A percentile compares a stretch with the other conserved stretches of the same genome.
Evolutionary conservation across 2,329 filamentous ascomycete genomes (phyloP).

Genomic region (Colletotrichum coccodes): DNA sequence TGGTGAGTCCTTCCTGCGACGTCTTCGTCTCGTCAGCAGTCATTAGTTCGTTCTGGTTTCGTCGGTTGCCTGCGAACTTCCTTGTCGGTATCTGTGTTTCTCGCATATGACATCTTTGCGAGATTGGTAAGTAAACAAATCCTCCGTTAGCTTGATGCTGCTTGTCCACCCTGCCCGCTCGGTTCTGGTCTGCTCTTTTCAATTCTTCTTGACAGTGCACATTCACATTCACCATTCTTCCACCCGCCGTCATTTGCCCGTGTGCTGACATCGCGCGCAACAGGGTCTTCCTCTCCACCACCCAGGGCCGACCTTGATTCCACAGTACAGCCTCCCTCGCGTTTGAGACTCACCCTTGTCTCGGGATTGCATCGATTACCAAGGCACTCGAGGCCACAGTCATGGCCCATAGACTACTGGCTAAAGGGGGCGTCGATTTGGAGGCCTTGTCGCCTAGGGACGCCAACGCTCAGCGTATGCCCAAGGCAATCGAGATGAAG

Average conservation of each 20-base stretch:
- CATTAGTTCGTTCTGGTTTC: conserved; percentile 38
- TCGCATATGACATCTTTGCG: conserved; percentile 41
- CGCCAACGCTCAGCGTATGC: conserved; percentile 68
- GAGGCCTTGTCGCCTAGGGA: conserved; percentile 74
- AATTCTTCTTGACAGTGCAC: background rate
- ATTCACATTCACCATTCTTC: background rate
- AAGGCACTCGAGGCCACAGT: conserved; percentile 11
- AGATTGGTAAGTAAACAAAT: conserved; percentile 38
- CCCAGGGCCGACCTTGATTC: conserved; percentile 1
- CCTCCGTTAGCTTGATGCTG: conserved; percentile 3
- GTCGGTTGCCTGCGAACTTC: conserved; percentile 20
- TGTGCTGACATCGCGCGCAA: conserved; percentile 12
- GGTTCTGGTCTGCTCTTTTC: background rate
- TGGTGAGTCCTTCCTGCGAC: conserved; percentile 23
- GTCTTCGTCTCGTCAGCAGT: conserved; percentile 38
- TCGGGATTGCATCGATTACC: conserved; percentile 3
- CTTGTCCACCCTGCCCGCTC: background rate
- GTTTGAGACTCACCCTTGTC: conserved; percentile 4
- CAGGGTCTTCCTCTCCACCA: conserved; percentile 13
- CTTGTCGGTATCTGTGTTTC: conserved; percentile 19
- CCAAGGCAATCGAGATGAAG: conserved; percentile 59
- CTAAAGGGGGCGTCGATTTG: conserved; percentile 63
- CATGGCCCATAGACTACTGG: conserved; percentile 61
- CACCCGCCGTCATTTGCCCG: background rate
- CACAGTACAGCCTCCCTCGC: background rate